phyloP scores from a whole-genome alignment of 2,329 filamentous ascomycete species.

The Zymoseptoria passerinii region DNA sequence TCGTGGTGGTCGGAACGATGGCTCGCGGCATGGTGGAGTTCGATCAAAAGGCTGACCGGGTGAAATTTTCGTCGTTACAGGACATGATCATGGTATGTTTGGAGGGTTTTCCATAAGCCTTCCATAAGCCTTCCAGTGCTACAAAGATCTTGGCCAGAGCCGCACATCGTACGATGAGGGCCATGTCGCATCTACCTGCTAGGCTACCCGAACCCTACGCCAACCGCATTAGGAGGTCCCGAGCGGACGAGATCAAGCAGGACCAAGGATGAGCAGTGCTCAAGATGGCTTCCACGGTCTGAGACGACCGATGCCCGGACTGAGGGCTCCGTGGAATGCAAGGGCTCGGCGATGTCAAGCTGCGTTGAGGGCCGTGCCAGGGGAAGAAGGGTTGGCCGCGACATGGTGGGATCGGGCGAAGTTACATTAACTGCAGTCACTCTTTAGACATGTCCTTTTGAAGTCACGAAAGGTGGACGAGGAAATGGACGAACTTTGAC shows the following conservation, averaged over 20 bases:
- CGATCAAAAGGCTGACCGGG: conserved; percentile 20
- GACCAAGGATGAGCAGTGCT: not conserved
- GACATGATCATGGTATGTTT: conserved; percentile 20
- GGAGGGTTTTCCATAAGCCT: not conserved
- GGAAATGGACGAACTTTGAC: not conserved
- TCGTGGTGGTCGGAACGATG: conserved; percentile 10
- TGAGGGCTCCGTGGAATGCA: not conserved
- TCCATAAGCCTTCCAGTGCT: conserved; percentile 1
- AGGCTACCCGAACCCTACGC: not conserved
- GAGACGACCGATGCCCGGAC: not conserved
- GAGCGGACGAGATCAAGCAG: not conserved
- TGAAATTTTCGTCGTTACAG: conserved; percentile 17
- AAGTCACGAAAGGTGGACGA: conserved; percentile 2
- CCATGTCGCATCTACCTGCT: not conserved
- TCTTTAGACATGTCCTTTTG: conserved; percentile 16
- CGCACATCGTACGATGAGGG: not conserved
- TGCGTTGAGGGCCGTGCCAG: not conserved
- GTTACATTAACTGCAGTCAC: conserved; percentile 18
- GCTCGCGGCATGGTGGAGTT: conserved; percentile 7
- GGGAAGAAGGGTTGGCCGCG: not conserved
- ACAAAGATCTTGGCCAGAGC: conserved; percentile 3
- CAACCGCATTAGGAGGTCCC: not conserved
- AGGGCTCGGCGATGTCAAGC: not conserved
- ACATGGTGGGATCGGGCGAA: not conserved
- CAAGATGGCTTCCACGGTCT: not conserved